Base-by-base conservation (phyloP, 1,284 basidiomycete genomes). In the Ustilago nuda region DNA sequence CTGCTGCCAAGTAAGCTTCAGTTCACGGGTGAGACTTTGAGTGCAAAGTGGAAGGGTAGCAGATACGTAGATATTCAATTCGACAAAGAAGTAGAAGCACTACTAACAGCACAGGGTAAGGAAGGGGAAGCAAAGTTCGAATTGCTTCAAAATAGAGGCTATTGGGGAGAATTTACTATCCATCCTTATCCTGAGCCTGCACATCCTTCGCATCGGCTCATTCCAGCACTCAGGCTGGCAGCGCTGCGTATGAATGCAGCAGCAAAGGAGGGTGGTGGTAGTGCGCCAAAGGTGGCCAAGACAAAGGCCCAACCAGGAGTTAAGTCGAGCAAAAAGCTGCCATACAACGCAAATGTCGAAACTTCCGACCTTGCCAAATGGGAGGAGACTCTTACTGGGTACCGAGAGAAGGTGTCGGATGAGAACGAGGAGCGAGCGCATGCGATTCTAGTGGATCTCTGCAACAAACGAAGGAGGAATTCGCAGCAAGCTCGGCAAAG, bases 151-250 rank as follows among this genome's bases (percentile, higher is more conserved):
- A 72, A 75, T 12, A 41, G 72, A 17, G 79, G 79, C n/a, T 84
- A 84, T 56, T 83, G 82, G 79, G 57, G 60, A 8, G 83, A 84
- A 39, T 83, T 76, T 30, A 79, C 83, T 0, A 36, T 83, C 8
- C 83, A 84, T 45, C 79, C 82, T 2, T 64, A 51, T 17, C 81
- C 82, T 0, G 61, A 59, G 17, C 80, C 82, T 8, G 80, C 82
- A 1, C 82, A 84, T 72, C 81, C 82, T 4, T 81, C 79, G 19
- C 78, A 84, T 62, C 71, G 83, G 8, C 72, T 84, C 27, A 61
- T 82, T 1, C 66, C 70, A 8, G 82, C 83, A 8, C 60, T 83
- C 3, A 66, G 82, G 15, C 75, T 83, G 0, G 51, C 79, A 4
- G 72, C 72, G 5, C 39, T 84, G n/a, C 58, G 64, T 9, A 19